Base-by-base conservation (phyloP, 2,329 filamentous ascomycete species). In the Aspergillus sclerotialis region DNA sequence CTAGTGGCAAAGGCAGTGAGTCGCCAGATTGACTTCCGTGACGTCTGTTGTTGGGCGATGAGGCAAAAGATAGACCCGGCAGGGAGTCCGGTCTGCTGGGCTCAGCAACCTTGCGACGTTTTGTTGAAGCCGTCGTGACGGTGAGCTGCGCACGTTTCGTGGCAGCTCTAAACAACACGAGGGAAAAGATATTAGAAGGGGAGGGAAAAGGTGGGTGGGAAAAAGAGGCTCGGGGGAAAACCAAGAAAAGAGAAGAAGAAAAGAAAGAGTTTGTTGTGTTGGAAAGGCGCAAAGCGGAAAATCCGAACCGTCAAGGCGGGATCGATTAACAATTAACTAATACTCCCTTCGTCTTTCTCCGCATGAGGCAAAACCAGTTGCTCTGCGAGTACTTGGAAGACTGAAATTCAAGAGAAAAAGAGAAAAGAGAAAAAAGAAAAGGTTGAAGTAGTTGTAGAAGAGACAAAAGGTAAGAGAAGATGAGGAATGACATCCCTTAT, bases 41-140 rank as follows among this genome's bases (percentile, higher is more conserved):
- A 60, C 51, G 60, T 60, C 52, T 52, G 45, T 49, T 52, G 48
- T 52, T 47, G 48, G 55, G 49, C 46, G 49, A 51, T n/a, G n/a
- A n/a, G 46, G 49, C 48, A 37, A 50, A 43, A 40, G 50, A 48
- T 40, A 48, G 44, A 48, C 43, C 50, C 41, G 44, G 47, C 39
- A 43, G 43, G 40, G 45, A 45, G 53, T 53, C 59, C 55, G 57
- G 56, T 57, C 53, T 59, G 47, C 55, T 55, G 50, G 60, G 56
- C 53, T 61, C 62, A 48, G 59, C 63, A 55, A 68, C 56, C 58
- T 66, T 69, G 45, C 64, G 63, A 55, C 64, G 65, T 63, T 69
- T 69, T 53, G 60, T 58, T 53, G 65, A 63, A 65, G 66, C 65
- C 66, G 66, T 69, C 50, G 59, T 69, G 64, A 63, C 59, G 48